phyloP scores from a whole-genome alignment of 2,329 filamentous ascomycete species.

The Chalara sp. region DNA sequence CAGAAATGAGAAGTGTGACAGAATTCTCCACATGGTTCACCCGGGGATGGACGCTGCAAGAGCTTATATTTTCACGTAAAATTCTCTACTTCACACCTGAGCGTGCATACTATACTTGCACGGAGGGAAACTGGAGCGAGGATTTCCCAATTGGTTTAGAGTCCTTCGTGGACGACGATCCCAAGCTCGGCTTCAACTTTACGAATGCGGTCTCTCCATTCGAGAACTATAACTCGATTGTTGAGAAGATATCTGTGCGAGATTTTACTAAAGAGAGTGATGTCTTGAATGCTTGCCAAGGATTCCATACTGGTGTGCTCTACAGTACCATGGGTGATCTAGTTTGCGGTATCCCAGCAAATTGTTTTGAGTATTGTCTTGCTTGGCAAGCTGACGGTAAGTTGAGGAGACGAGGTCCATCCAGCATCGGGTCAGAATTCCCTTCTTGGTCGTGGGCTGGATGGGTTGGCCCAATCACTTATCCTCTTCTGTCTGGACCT shows the following conservation, averaged over 20 bases:
- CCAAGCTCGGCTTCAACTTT: background rate
- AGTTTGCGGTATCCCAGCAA: too few species aligned
- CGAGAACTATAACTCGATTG: background rate
- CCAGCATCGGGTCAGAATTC: too few species aligned
- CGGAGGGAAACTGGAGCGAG: background rate
- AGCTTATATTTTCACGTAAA: background rate
- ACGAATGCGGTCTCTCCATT: background rate
- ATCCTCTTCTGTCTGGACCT: too few species aligned
- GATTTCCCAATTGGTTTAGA: background rate
- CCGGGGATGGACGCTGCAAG: background rate
- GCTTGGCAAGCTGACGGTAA: too few species aligned
- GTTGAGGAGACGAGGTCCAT: too few species aligned
- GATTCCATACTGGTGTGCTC: background rate
- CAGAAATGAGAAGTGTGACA: background rate
- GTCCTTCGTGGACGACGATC: background rate
- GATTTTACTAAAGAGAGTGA: background rate
- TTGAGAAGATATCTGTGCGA: background rate
- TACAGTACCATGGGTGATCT: background rate
- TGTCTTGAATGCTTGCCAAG: background rate
- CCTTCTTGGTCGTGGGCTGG: too few species aligned
- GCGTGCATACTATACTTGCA: background rate
- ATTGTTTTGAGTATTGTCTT: too few species aligned
- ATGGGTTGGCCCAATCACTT: too few species aligned
- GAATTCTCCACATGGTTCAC: background rate
- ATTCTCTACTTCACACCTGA: background rate